Evolutionary conservation across 352 stramenopile species (phyloP).

Genomic region (Pythium graminicola): DNA sequence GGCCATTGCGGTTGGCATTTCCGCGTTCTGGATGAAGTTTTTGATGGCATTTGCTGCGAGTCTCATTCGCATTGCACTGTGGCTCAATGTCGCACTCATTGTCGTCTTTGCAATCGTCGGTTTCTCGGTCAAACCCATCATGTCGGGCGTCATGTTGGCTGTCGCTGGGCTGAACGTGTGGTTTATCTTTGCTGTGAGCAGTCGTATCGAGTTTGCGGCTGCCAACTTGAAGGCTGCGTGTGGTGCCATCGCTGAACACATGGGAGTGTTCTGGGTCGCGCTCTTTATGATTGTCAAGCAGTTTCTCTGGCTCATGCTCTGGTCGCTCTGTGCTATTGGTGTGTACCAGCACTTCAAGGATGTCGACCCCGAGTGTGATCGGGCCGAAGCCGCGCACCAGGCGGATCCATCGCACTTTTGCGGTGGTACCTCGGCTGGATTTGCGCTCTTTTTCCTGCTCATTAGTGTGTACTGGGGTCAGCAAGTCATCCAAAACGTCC

Average conservation of each 20-base stretch:
- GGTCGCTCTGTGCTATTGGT: too few species aligned
- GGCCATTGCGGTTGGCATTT: constrained; percentile 44
- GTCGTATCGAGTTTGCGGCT: constrained; percentile 89
- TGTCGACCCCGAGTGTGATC: too few species aligned
- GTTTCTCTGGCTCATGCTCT: constrained; percentile 60
- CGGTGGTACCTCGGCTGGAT: constrained; percentile 39
- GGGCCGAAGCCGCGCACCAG: constrained; percentile 39
- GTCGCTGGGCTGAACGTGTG: constrained; percentile 75
- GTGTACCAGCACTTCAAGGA: too few species aligned
- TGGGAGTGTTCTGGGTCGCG: constrained; percentile 76
- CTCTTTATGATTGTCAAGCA: constrained; percentile 80
- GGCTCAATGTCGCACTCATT: constrained; percentile 72
- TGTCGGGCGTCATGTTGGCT: constrained; percentile 47
- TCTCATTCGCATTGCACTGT: constrained; percentile 78
- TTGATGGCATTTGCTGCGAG: constrained; percentile 65
- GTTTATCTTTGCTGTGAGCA: constrained; percentile 29
- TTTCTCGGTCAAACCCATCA: constrained; percentile 58
- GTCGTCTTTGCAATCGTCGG: constrained; percentile 55
- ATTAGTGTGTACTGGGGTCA: constrained; percentile 92
- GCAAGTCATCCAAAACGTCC: constrained; percentile 83
- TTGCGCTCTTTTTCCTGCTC: constrained; percentile 79
- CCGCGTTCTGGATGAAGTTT: constrained; percentile 68
- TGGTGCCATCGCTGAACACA: too few species aligned
- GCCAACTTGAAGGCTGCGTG: constrained; percentile 87
- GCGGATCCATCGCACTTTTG: constrained; percentile 36